phyloP scores from a whole-genome alignment of 192 early-diverging fungal genomes.

The Thamnidium elegans region DNA sequence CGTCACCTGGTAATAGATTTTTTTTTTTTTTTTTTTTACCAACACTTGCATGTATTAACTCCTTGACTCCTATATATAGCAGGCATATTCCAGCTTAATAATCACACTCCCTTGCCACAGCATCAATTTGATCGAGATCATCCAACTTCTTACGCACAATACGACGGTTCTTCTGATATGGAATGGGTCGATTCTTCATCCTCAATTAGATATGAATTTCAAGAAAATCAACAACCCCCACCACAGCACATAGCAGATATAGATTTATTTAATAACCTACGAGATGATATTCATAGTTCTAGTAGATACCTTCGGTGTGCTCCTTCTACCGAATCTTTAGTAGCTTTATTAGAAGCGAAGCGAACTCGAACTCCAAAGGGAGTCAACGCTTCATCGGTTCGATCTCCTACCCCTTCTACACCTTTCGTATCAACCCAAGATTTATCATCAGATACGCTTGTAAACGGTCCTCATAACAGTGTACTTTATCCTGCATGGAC shows the following conservation, averaged over 20 bases:
- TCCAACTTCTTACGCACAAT: not conserved
- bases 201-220: not conserved
- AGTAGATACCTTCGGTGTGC: conserved; percentile 67
- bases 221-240: too few relatives aligned
- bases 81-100: too few relatives aligned
- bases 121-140: not conserved
- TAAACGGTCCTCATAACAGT: not conserved
- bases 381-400: not conserved
- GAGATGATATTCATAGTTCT: conserved; percentile 16
- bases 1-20: too few relatives aligned
- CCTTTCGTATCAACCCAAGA: not conserved
- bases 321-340: conserved; percentile 68
- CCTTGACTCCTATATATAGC: too few relatives aligned
- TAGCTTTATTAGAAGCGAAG: conserved; percentile 69
- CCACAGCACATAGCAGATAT: not conserved
- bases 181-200: conserved; percentile 10
- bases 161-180: not conserved
- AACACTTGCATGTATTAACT: too few relatives aligned
- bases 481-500: conserved; percentile 39
- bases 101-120: conserved; percentile 4
- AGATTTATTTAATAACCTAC: conserved; percentile 11
- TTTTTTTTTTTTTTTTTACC: too few relatives aligned
- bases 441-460: conserved; percentile 6
- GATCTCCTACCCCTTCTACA: not conserved
- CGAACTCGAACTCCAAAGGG: conserved; percentile 1